Evolutionary conservation across 2,329 filamentous ascomycete genomes (phyloP).

Genomic region (Fusarium algeriense): DNA sequence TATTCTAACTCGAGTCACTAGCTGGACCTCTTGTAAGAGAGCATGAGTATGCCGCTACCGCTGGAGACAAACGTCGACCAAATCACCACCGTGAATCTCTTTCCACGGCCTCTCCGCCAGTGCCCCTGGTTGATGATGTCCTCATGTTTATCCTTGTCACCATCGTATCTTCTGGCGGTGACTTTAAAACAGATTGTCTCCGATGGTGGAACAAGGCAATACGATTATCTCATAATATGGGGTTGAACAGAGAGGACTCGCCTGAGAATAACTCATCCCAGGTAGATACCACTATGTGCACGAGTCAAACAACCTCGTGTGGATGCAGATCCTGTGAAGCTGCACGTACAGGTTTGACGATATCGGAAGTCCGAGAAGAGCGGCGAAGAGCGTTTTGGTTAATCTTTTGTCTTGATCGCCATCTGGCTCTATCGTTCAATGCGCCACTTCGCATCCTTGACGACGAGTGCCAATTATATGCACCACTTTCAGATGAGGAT

Average conservation of each 20-base stretch:
- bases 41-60: not conserved
- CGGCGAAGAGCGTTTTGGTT: not conserved
- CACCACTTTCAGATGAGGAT: not conserved
- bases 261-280: not conserved
- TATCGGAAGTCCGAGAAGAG: not conserved
- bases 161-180: not conserved
- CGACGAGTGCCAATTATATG: not conserved
- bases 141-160: conserved; percentile 5
- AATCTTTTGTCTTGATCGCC: conserved; percentile 1
- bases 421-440: not conserved
- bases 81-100: not conserved
- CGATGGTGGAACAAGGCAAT: conserved; percentile 2
- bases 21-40: not conserved
- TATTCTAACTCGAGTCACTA: not conserved
- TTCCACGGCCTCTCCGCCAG: not conserved
- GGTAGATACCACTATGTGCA: not conserved
- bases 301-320: not conserved
- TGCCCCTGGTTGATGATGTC: not conserved
- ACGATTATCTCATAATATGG: not conserved
- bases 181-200: not conserved
- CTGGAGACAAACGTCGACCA: not conserved
- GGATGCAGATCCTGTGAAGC: not conserved
- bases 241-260: not conserved
- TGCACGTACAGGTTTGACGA: not conserved
- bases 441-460: not conserved